These are phyloP conservation scores for Phalaenopsis aphrodite DNA, from an alignment of 106 monocot species.

Conservation along the genomic window DNA sequence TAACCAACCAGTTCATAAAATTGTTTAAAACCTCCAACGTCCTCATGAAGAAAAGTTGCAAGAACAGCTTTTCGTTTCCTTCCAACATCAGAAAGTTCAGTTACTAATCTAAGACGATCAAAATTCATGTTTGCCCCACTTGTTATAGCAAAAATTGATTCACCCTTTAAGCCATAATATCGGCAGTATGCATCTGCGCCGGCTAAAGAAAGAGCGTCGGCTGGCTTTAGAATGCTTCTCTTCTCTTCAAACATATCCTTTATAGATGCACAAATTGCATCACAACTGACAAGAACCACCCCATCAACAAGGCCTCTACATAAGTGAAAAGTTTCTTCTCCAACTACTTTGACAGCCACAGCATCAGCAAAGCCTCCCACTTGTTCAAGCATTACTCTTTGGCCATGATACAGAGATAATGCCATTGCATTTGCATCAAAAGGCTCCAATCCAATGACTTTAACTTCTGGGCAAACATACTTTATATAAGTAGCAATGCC, in stretches of 20 bases:
- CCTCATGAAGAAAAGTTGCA: slow-evolving; percentile 71
- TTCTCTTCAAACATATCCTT: slow-evolving; percentile 98
- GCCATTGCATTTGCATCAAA: slow-evolving; percentile 98
- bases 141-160: slow-evolving; percentile 87
- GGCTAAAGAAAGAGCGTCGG: slow-evolving; percentile 90
- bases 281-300: slow-evolving; percentile 90
- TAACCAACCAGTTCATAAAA: slow-evolving; percentile 76
- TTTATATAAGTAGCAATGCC: slow-evolving; percentile 98
- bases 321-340: slow-evolving; percentile 88
- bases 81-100: slow-evolving; percentile 98
- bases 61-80: slow-evolving; percentile 94
- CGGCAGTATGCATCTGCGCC: slow-evolving; percentile 99
- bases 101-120: slow-evolving; percentile 87
- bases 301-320: slow-evolving; percentile 87
- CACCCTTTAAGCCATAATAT: slow-evolving; percentile 76
- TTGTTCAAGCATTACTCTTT: slow-evolving; percentile 86
- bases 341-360: slow-evolving; percentile 95
- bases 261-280: slow-evolving; percentile 99
- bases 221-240: slow-evolving; percentile 95
- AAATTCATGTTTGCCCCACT: slow-evolving; percentile 99
- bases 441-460: slow-evolving; percentile 95
- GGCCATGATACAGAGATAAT: slow-evolving; percentile 85
- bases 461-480: slow-evolving; percentile 78
- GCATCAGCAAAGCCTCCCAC: slow-evolving; percentile 98
- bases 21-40: slow-evolving; percentile 74